Percentiles rank a stretch among this genome's conserved stretches.
Conservation (phyloP, 768 basidiomycete genomes). For the Paxillus ammoniavirescens region DNA sequence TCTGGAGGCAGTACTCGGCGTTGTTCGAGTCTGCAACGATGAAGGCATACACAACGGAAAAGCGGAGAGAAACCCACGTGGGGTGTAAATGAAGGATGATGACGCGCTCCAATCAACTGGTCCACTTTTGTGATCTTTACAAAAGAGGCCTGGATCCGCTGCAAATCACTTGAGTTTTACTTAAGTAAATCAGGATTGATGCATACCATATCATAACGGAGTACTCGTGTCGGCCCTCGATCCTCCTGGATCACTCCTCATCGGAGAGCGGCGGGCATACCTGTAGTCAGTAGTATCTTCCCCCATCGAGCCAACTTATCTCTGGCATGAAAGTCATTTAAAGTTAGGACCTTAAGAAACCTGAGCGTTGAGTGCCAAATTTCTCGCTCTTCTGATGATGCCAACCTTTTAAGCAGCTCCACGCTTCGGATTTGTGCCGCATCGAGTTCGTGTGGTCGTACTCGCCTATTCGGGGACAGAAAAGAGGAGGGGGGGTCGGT, state of each 20-base stretch:
- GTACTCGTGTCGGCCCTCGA: slow-evolving; percentile 63
- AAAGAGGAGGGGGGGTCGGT: too few species aligned
- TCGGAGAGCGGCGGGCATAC: slow-evolving; percentile 86
- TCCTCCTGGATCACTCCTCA: slow-evolving; percentile 88
- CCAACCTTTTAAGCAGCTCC: slow-evolving; percentile 8
- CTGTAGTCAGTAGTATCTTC: slow-evolving; percentile 85
- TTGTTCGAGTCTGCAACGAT: too few species aligned
- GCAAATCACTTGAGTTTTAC: slow-evolving; percentile 85
- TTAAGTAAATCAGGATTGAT: too few species aligned
- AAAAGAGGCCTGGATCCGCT: slow-evolving; percentile 49
- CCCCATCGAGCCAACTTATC: slow-evolving; percentile 84
- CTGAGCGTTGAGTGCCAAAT: too few species aligned
- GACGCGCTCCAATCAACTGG: too few species aligned
- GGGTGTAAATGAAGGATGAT: too few species aligned
- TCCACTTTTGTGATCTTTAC: too few species aligned
- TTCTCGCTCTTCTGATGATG: too few species aligned
- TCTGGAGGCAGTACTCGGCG: too few species aligned
- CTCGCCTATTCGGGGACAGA: too few species aligned
- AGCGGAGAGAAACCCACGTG: too few species aligned
- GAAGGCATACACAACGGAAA: not conserved
- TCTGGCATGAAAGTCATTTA: slow-evolving; percentile 91
- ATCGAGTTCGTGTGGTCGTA: too few species aligned
- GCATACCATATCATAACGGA: not conserved
- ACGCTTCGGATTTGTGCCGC: slow-evolving; percentile 9
- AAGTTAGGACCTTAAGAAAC: slow-evolving; percentile 20